Conservation (phyloP, 768 basidiomycete species). For the Calocera viscosa region DNA sequence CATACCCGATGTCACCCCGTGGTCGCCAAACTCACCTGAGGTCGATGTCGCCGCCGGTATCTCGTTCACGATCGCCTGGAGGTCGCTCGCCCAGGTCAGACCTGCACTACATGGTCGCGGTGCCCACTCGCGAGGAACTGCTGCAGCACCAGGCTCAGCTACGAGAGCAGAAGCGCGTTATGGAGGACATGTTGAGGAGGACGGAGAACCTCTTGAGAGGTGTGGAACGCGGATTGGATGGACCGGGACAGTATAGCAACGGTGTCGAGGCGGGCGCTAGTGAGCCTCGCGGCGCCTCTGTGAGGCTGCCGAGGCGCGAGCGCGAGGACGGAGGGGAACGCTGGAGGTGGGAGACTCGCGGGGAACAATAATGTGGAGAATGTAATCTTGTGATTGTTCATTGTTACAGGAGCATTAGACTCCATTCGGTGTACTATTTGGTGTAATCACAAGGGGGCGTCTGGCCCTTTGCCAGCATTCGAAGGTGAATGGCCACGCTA, state of each 20-base stretch:
- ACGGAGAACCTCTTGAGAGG: constrained; percentile 63
- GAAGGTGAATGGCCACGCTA: no score
- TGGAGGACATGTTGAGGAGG: constrained; percentile 63
- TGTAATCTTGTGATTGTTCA: background rate
- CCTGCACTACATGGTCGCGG: background rate
- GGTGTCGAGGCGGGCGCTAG: background rate
- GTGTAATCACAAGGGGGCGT: no score
- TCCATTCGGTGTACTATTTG: no score
- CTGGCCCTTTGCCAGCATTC: background rate
- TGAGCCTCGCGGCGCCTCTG: background rate
- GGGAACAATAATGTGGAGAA: background rate
- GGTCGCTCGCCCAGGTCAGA: background rate
- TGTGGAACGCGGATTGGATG: constrained; percentile 57
- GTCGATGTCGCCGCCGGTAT: background rate
- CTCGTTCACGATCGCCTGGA: background rate
- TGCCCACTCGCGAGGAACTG: constrained; percentile 47
- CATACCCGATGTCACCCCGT: background rate
- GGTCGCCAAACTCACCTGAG: background rate
- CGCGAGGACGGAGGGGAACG: background rate
- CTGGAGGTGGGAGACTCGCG: constrained; percentile 1
- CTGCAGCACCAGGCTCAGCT: constrained; percentile 61
- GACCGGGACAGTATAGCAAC: background rate
- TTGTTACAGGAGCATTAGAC: no score
- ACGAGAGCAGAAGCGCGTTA: constrained; percentile 44
- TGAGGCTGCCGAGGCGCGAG: background rate